phyloP scores from a whole-genome alignment of 805 yeast species.

The Wickerhamomyces kurtzmanii region DNA sequence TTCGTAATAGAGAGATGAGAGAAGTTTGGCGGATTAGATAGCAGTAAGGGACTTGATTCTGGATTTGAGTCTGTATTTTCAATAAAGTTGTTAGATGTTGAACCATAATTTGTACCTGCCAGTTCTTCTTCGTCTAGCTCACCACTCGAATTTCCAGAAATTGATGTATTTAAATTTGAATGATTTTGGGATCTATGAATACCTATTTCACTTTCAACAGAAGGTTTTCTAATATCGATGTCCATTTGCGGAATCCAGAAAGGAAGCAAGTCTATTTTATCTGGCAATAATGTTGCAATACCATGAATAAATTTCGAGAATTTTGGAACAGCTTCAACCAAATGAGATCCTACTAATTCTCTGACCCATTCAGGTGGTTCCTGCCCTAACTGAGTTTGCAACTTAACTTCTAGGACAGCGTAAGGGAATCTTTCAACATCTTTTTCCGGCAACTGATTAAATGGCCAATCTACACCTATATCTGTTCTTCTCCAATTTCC shows the following conservation, averaged over 20 bases:
- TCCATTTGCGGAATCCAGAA: slow-evolving; percentile 98
- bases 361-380: slow-evolving; percentile 98
- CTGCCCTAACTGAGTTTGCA: slow-evolving; percentile 96
- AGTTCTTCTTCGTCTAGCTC: slow-evolving; percentile 67
- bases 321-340: slow-evolving; percentile 97
- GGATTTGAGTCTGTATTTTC: slow-evolving; percentile 3
- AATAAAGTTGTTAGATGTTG: slow-evolving; percentile 10
- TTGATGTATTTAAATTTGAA: slow-evolving; percentile 17
- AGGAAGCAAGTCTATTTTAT: slow-evolving; percentile 76
- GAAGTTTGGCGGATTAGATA: slow-evolving; percentile 4
- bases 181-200: slow-evolving; percentile 15
- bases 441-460: slow-evolving; percentile 68
- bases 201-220: slow-evolving; percentile 22
- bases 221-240: slow-evolving; percentile 88
- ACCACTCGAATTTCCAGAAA: slow-evolving; percentile 35
- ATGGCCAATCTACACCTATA: slow-evolving; percentile 96
- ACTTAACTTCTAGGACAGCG: slow-evolving; percentile 93
- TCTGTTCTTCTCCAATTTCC: slow-evolving; percentile 98
- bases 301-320: slow-evolving; percentile 98
- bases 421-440: slow-evolving; percentile 94
- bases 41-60: too few species aligned
- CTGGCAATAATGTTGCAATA: slow-evolving; percentile 83
- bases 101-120: slow-evolving; percentile 37
- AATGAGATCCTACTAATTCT: slow-evolving; percentile 81
- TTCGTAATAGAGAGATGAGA: slow-evolving; percentile 3